A percentile compares a stretch with the other conserved stretches of the same genome.
Evolutionary conservation across 2,329 filamentous ascomycete species (phyloP).

Genomic region (Aureobasidium uvarum): DNA sequence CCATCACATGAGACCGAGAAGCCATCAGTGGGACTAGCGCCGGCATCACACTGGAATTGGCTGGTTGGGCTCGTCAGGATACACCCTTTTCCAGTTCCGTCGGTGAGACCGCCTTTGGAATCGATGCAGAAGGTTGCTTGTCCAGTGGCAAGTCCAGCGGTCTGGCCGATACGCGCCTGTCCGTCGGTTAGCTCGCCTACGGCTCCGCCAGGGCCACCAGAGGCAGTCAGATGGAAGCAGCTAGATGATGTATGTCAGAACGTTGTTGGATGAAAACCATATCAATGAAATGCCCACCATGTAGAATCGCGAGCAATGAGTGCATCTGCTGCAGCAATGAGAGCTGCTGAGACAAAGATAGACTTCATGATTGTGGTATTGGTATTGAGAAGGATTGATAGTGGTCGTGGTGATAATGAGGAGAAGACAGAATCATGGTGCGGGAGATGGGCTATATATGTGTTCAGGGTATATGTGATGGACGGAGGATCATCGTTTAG

Average conservation of each 20-base stretch:
- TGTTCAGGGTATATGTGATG: not conserved
- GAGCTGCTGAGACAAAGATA: constrained; percentile 30
- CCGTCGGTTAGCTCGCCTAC: constrained; percentile 62
- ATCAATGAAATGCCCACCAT: constrained; percentile 32
- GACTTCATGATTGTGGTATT: constrained; percentile 40
- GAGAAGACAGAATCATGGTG: constrained; percentile 13
- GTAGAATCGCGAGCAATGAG: constrained; percentile 41
- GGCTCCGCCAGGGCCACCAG: constrained; percentile 51
- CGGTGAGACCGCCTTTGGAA: constrained; percentile 54
- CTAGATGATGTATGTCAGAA: constrained; percentile 32
- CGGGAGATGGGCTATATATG: constrained; percentile 18
- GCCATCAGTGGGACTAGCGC: constrained; percentile 52
- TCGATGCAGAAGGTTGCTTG: constrained; percentile 57
- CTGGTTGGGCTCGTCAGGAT: constrained; percentile 61
- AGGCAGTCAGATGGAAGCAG: constrained; percentile 55
- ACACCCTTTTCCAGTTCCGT: constrained; percentile 57
- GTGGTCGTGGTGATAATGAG: not conserved
- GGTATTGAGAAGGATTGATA: not conserved
- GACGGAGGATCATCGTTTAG: not conserved
- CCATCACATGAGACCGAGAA: constrained; percentile 58
- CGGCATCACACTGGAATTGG: constrained; percentile 61
- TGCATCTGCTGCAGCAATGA: constrained; percentile 40
- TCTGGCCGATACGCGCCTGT: constrained; percentile 57
- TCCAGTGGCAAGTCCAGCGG: not conserved
- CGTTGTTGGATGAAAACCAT: not conserved